Base-by-base conservation (phyloP, 495 filamentous ascomycete genomes). In the Articulospora tetracladia region DNA sequence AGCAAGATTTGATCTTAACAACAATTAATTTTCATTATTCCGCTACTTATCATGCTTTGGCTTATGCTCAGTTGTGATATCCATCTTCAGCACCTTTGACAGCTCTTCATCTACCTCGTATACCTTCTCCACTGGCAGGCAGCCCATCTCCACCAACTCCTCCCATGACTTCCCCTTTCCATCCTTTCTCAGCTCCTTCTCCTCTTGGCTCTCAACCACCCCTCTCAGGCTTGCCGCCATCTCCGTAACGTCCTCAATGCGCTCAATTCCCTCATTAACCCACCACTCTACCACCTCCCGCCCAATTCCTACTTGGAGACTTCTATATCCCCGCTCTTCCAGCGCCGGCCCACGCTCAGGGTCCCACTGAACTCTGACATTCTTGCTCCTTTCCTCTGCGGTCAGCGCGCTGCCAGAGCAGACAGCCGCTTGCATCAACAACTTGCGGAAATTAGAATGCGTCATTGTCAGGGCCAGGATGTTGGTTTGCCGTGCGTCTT, bases 331-430 rank as follows among this genome's bases (percentile, higher is more conserved):
- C 57, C 84, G 36, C 61, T 58, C 70, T 17, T 63, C 74, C 23
- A 85, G 30, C 32, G 56, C 51, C 10, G 79, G 66, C 36, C 66
- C 68, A 15, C 84, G 57, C 68, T 86, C 84, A 0, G 84, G 84
- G 68, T 86, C 84, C 85, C 84, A 87, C 69, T 87, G 85, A 8
- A 88, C 75, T 20, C 78, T 72, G 1, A 83, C 77, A 1, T 74
- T 66, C n/a, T 59, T 22, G 11, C 19, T 59, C 48, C 65, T 76
- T 48, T 75, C 64, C 51, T 61, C 63, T 20, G 8, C 19, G 25
- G 20, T 55, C 7, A 65, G 39, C 1, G 61, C 20, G 23, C 10
- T 1, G 7, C 41, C 44, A 17, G 25, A 44, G 32, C 65, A 69
- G 58, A 68, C 59, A 34, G 61, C 62, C 12, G 59, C 74, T 49